A percentile compares a stretch with the other conserved stretches of the same genome.
These are phyloP conservation scores for Pueraria montana DNA, from an alignment of 306 rosid genomes.

Conservation along the genomic window DNA sequence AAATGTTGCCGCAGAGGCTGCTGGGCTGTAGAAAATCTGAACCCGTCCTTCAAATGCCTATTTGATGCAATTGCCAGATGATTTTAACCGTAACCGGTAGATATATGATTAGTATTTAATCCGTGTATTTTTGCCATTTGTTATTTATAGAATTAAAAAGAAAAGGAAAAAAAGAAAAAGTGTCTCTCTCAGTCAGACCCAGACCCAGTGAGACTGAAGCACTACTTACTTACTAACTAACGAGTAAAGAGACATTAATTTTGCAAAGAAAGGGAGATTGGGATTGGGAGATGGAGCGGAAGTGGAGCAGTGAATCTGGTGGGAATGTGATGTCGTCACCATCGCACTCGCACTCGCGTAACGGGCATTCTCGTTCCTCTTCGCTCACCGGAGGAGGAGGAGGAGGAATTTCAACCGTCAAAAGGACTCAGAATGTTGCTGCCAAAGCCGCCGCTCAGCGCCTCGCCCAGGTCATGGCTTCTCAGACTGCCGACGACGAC, in stretches of 20 bases:
- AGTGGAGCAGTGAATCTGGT: conserved; percentile 59
- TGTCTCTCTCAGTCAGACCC: not conserved
- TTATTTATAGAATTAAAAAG: not conserved
- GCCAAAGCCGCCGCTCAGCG: conserved; percentile 99
- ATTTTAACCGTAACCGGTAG: too few relatives aligned
- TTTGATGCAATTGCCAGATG: too few relatives aligned
- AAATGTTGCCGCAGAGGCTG: too few relatives aligned
- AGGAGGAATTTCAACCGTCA: conserved; percentile 73
- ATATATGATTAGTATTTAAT: too few relatives aligned
- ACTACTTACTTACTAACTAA: not conserved
- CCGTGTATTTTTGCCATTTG: not conserved
- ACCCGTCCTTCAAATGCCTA: too few relatives aligned
- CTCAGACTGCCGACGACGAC: conserved; percentile 82
- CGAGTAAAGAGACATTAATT: not conserved
- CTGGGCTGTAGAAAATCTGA: too few relatives aligned
- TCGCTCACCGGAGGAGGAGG: conserved; percentile 66
- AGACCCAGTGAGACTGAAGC: not conserved
- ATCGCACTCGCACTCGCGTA: conserved; percentile 64
- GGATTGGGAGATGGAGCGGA: conserved; percentile 47
- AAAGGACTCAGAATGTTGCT: conserved; percentile 92
- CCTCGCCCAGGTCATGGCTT: conserved; percentile 99
- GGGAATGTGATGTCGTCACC: conserved; percentile 56
- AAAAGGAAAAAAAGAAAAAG: not conserved
- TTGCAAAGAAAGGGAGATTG: not conserved
- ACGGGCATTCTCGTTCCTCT: conserved; percentile 82